A percentile compares a stretch with the other conserved stretches of the same genome.
These are phyloP conservation scores for Cladophialophora immunda DNA, from an alignment of 2,329 filamentous ascomycete genomes.

Conservation along the genomic window DNA sequence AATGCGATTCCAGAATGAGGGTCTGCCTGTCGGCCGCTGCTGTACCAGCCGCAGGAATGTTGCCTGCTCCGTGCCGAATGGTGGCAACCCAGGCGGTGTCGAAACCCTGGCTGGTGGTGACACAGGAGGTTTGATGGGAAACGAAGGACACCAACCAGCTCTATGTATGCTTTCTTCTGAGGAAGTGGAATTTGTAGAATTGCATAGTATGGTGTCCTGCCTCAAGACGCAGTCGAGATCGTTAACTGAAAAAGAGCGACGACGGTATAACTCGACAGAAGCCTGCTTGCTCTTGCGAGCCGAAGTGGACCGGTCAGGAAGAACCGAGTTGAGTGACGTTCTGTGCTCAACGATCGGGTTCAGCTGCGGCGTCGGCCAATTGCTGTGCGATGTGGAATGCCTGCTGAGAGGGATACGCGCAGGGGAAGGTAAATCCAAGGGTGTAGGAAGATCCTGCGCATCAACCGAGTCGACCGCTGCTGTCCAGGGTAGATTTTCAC, in stretches of 20 bases:
- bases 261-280: slow-evolving; percentile 24
- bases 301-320: not conserved
- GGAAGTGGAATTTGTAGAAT: slow-evolving; percentile 34
- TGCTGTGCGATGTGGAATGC: slow-evolving; percentile 34
- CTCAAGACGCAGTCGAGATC: slow-evolving; percentile 39
- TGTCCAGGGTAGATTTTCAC: slow-evolving; percentile 33
- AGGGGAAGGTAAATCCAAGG: slow-evolving; percentile 39
- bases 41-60: slow-evolving; percentile 38
- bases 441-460: slow-evolving; percentile 24
- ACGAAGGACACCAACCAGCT: slow-evolving; percentile 35
- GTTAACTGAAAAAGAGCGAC: slow-evolving; percentile 42
- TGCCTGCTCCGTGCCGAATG: slow-evolving; percentile 53
- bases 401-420: slow-evolving; percentile 31
- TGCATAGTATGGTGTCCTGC: slow-evolving; percentile 8
- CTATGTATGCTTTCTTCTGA: slow-evolving; percentile 40
- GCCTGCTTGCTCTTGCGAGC: slow-evolving; percentile 6
- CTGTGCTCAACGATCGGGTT: slow-evolving; percentile 44
- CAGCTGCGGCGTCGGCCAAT: slow-evolving; percentile 39
- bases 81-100: slow-evolving; percentile 56
- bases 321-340: slow-evolving; percentile 23
- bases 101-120: slow-evolving; percentile 50
- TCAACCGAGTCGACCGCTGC: slow-evolving; percentile 14
- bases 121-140: slow-evolving; percentile 34
- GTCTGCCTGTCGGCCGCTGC: slow-evolving; percentile 21
- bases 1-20: slow-evolving; percentile 13